Evolutionary conservation across 352 stramenopile species (phyloP), one percentile per base, ranked within the genome.

Genomic region (Globisporangium spinosum): DNA sequence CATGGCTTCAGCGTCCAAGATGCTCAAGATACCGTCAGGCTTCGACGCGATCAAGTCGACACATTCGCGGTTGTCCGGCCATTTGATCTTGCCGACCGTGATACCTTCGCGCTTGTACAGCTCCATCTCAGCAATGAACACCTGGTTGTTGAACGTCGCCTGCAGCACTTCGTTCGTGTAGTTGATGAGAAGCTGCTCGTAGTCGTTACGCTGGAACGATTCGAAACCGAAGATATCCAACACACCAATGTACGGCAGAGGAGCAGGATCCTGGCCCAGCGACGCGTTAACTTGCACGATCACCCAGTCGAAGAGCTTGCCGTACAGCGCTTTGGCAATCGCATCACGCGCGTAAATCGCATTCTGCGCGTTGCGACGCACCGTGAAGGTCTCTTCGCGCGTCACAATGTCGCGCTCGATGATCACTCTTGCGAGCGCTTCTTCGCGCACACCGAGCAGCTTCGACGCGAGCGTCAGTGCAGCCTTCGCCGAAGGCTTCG

Each of bases 241-340:
- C 51, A 97, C 90, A 34, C 90, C 90, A 76, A 97, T 96, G 78
- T 94, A 97, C 54, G 85, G 87, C 76, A 95, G 71, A 25, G 83
- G 73, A 27, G 77, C 77, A 38, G 88, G 82, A 54, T 95, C 87
- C 54, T 97, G 85, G 12, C 84, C 88, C 9, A 97, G 75, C 69
- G 79, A 91, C 64, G 70, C 72, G 82, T 98, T 98, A 29, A 98
- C 89, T 64, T 97, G 87, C 40, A 89, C 70, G 43, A 98, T 94
- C 47, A 98, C 78, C 91, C 91, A 98, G 69, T 97, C 83, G 70
- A 98, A 98, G 43, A 98, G 78, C 29, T 89, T 83, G 47, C 80
- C 89, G 77, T 98, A 98, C 6, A 98, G 69, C 40, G 93, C 87
- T 78, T 98, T 99, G 15, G 94, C 87, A 60, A 98, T 93, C 4